A percentile compares a stretch with the other conserved stretches of the same genome.
Conservation (phyloP, 129 eudicot genomes). For the Flaveria sonorensis region DNA sequence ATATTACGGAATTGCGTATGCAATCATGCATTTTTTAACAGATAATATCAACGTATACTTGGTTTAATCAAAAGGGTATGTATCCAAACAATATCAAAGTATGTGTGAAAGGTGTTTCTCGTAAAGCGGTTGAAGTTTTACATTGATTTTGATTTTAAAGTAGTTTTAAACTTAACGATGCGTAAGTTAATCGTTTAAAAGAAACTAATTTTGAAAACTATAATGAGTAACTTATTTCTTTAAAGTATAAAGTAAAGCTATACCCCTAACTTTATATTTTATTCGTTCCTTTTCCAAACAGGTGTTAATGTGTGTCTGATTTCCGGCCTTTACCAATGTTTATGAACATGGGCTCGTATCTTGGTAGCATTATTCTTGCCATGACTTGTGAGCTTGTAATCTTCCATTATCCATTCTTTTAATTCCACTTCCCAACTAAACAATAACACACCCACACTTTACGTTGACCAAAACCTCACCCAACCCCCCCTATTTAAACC, state of each 20-base stretch:
- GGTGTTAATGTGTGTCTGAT: no score
- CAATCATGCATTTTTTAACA: no score
- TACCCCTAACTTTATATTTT: slow-evolving; percentile 26
- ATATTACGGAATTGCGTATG: not conserved
- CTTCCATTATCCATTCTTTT: slow-evolving; percentile 29
- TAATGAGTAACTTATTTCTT: no score
- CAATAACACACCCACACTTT: slow-evolving; percentile 25
- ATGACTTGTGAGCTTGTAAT: slow-evolving; percentile 41
- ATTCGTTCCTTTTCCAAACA: not conserved
- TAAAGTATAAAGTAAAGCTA: not conserved
- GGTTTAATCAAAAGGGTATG: no score
- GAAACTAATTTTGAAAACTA: no score
- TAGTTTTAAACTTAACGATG: no score
- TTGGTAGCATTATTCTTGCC: not conserved
- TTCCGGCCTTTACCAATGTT: not conserved
- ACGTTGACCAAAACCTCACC: slow-evolving; percentile 35
- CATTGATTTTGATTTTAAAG: no score
- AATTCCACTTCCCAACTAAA: slow-evolving; percentile 3
- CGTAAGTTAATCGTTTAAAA: no score
- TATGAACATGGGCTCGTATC: slow-evolving; percentile 17
- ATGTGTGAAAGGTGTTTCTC: no score
- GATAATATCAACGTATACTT: no score
- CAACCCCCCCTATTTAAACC: slow-evolving; percentile 15
- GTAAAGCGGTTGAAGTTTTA: no score
- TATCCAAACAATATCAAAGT: no score